These are phyloP conservation scores for Cladophialophora bantiana DNA, from an alignment of 2,329 filamentous ascomycete species.

Conservation along the genomic window DNA sequence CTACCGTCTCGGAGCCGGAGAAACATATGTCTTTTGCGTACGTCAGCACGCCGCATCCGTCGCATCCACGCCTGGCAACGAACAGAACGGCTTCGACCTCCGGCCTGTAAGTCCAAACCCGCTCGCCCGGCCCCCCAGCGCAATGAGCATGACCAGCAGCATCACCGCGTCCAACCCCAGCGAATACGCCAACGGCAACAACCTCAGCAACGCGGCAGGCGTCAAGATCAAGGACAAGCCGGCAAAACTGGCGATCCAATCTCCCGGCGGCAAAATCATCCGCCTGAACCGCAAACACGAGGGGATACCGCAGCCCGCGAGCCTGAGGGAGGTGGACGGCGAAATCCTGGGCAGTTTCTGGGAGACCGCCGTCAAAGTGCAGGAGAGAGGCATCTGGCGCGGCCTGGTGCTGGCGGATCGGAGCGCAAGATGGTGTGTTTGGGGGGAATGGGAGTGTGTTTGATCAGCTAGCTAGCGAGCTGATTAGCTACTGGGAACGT, in stretches of 20 bases:
- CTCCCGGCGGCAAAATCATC: conserved; percentile 91
- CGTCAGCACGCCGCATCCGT: conserved; percentile 79
- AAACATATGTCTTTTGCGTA: conserved; percentile 96
- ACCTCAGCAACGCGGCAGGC: conserved; percentile 62
- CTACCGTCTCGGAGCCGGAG: conserved; percentile 84
- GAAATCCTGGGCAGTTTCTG: conserved; percentile 63
- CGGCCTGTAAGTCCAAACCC: conserved; percentile 40
- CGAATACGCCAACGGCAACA: conserved; percentile 45
- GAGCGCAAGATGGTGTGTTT: conserved; percentile 73
- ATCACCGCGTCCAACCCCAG: conserved; percentile 61
- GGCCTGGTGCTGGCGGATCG: conserved; percentile 70
- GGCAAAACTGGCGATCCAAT: conserved; percentile 93
- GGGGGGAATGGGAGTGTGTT: conserved; percentile 70
- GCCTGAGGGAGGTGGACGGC: conserved; percentile 41
- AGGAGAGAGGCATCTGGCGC: conserved; percentile 68
- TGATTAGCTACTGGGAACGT: not conserved
- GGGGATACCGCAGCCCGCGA: conserved; percentile 51
- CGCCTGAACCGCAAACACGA: conserved; percentile 62
- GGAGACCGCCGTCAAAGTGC: conserved; percentile 73
- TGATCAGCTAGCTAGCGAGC: conserved; percentile 42
- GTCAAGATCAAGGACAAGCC: conserved; percentile 73
- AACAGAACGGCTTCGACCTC: conserved; percentile 37
- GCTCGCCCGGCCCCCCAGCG: conserved; percentile 63
- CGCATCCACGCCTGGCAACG: conserved; percentile 29
- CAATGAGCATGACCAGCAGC: conserved; percentile 67